A percentile compares a stretch with the other conserved stretches of the same genome.
These are phyloP conservation scores for Coemansia sp. DNA, from an alignment of 192 early-diverging fungal species.

Conservation along the genomic window DNA sequence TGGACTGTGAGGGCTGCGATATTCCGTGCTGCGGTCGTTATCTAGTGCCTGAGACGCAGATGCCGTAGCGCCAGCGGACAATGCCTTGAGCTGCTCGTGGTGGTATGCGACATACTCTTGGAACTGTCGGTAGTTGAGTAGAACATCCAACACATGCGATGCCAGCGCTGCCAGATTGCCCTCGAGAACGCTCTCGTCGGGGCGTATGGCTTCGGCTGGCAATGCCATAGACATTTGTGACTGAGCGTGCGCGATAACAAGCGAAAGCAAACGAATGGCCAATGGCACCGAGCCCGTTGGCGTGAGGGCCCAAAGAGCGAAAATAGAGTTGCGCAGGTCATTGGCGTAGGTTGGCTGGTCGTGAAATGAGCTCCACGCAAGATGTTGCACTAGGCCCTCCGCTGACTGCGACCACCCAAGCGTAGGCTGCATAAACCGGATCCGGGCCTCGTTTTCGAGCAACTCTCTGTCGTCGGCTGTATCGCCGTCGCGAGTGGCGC, in stretches of 20 bases:
- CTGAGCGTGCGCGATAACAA: slow-evolving; percentile 20
- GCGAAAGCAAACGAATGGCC: slow-evolving; percentile 23
- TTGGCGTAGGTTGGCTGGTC: slow-evolving; percentile 17
- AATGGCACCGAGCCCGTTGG: slow-evolving; percentile 44
- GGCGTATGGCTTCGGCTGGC: background rate
- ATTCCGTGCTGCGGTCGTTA: slow-evolving; percentile 28
- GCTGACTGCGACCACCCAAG: slow-evolving; percentile 37
- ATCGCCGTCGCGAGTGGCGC: background rate
- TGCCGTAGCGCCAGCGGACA: slow-evolving; percentile 9
- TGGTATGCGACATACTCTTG: slow-evolving; percentile 51
- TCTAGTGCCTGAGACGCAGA: background rate
- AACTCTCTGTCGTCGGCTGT: background rate
- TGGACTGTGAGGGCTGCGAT: slow-evolving; percentile 51
- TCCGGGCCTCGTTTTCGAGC: slow-evolving; percentile 15
- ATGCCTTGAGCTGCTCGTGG: slow-evolving; percentile 45
- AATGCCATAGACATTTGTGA: background rate
- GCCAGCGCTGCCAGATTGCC: slow-evolving; percentile 31
- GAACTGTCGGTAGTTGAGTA: slow-evolving; percentile 50
- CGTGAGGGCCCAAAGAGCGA: slow-evolving; percentile 38
- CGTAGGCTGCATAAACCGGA: slow-evolving; percentile 25
- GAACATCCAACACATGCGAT: slow-evolving; percentile 32
- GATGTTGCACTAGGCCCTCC: slow-evolving; percentile 4
- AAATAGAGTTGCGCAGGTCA: slow-evolving; percentile 18
- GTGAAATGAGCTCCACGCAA: slow-evolving; percentile 17
- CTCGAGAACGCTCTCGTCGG: slow-evolving; percentile 17